These are phyloP conservation scores for Trichocomaceae sp. DNA, from an alignment of 2,329 filamentous ascomycete genomes.

Conservation along the genomic window DNA sequence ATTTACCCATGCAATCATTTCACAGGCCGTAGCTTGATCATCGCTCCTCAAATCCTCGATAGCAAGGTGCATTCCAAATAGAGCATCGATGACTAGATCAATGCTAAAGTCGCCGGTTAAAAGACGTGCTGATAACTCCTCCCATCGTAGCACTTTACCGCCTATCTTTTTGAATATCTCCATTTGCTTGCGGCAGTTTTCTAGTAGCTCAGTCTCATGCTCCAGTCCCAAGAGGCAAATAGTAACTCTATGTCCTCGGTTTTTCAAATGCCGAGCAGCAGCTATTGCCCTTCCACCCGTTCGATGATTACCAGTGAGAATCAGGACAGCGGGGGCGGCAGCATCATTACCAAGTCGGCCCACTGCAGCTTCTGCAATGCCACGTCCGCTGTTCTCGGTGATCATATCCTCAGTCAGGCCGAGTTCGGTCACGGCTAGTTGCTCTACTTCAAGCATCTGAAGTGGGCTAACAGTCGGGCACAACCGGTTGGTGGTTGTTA, in stretches of 20 bases:
- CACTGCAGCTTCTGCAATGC: conserved; percentile 73
- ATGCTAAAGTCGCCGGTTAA: conserved; percentile 56
- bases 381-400: conserved; percentile 82
- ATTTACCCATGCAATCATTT: conserved; percentile 91
- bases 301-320: conserved; percentile 94
- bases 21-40: conserved; percentile 76
- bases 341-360: conserved; percentile 57
- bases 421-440: conserved; percentile 79
- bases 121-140: conserved; percentile 47
- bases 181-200: conserved; percentile 72
- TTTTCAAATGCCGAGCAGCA: conserved; percentile 77
- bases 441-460: conserved; percentile 88
- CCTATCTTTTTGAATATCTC: conserved; percentile 79
- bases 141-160: conserved; percentile 61
- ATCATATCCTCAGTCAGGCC: conserved; percentile 85
- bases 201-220: conserved; percentile 70
- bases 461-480: conserved; percentile 60
- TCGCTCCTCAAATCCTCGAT: conserved; percentile 82
- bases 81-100: conserved; percentile 78
- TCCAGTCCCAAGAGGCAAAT: conserved; percentile 81
- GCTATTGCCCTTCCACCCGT: conserved; percentile 78
- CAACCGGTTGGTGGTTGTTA: conserved; percentile 48
- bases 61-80: conserved; percentile 77
- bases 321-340: conserved; percentile 55
- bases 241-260: conserved; percentile 72